Evolutionary conservation across 306 rosid genomes (phyloP), one percentile per base, ranked within the genome.

Genomic region (Leucaena leucocephala): DNA sequence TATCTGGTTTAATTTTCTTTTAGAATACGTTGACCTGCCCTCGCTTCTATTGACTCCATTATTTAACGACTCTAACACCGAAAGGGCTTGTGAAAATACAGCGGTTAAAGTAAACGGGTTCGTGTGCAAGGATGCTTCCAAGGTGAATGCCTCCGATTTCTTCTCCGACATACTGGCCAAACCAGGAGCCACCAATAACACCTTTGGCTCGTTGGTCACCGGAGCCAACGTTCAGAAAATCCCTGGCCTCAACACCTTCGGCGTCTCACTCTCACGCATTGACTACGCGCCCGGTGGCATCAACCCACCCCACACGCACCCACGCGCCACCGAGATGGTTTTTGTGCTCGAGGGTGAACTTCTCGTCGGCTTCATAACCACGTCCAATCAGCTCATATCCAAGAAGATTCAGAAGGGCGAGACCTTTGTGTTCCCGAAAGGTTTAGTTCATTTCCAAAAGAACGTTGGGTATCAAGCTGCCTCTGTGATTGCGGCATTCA

Each of bases 271-370:
- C 42, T 55, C 98, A 6, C 81, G 97, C 16, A 81, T 94, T 50
- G 98, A 94, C 90, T 94, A 87, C 54, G 97, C 97, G 6, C 90
- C 94, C 1, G 94, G 97, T 17, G 98, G 98, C 33, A 80, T 88
- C 2, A 95, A 95, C 86, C 97, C 98, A 6, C 97, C 98, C 0
- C 98, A 95, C 95, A 91, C 97, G 0, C 98, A 95, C 85, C 97
- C 96, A n/a, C 94, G 97, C 10, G 97, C 97, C 84, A 92, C 98
- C 1, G 98, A 94, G 83, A 52, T 95, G 0, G 87, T 91, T 22
- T 95, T 68, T 21, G 98, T 94, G 33, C 91, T 92, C 0, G 82
- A 87, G 43, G 98, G 97, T 0, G 65, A 66, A 72, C 79, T 95
- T n/a, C 89, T 89, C 15, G 98, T 95, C 7, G 96, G 97, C 1